Base-by-base conservation (phyloP, 2,329 filamentous ascomycete species). In the Chaetomium olivaceum region DNA sequence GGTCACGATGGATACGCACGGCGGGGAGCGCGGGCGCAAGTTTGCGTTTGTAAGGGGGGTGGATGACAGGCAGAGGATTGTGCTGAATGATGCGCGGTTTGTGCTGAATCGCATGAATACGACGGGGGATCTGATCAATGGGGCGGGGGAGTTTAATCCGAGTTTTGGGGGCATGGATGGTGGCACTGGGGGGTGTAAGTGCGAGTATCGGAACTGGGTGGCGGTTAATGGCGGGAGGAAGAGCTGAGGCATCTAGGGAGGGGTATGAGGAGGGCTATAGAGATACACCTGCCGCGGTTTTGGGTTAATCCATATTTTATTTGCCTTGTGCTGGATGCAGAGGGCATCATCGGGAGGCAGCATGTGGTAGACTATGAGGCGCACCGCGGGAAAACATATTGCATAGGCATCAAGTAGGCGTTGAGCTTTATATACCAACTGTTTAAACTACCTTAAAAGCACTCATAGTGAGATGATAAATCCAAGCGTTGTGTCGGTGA, bases 151-250 rank as follows among this genome's bases (percentile, higher is more conserved):
- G 25, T 76, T 74, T 0, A 78, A 87, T 67, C 70, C 76, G 12
- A 80, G 77, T 29, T 77, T 85, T 64, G 87, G 87, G 1, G 87
- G 87, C 0, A 83, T 85, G 69, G 87, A 90, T 73, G 87, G 87
- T 25, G 87, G 87, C 46, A 83, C 80, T 0, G 86, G 87, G 19
- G 87, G 87, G 1, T 89, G 87, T 72, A 80, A 78, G 74, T 89
- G 87, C 73, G 78, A 82, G 70, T 89, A 86, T 84, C 79, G 80
- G 63, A 89, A 89, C 66, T 87, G 79, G 70, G 66, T 78, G 36
- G 71, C 67, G 14, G 39, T 72, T 1, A 69, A 67, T 51, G 58
- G 65, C 21, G 56, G 58, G 29, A 51, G 36, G 27, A 43, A 23
- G 21, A 27, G 31, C 1, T 9, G 46, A 12, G 54, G 25, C 29